Evolutionary conservation across 495 filamentous ascomycete genomes (phyloP).

Genomic region (Aspergillus biplanus): DNA sequence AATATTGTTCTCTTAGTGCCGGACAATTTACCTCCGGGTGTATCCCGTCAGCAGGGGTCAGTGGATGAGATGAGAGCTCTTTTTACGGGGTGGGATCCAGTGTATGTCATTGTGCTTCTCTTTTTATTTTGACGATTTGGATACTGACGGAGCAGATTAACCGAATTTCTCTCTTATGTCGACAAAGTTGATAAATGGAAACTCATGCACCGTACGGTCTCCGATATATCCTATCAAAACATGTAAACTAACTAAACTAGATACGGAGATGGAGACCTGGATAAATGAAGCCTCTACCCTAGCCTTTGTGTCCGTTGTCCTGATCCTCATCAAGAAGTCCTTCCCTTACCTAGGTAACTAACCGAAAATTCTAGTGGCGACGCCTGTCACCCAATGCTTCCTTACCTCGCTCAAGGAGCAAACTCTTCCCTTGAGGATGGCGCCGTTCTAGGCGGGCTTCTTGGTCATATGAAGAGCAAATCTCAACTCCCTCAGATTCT

Average conservation of each 20-base stretch:
- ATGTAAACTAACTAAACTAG: slow-evolving; percentile 23
- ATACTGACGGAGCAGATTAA: slow-evolving; percentile 28
- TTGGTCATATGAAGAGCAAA: slow-evolving; percentile 41
- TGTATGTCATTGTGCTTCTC: slow-evolving; percentile 25
- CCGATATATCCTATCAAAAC: background rate
- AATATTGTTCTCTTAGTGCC: slow-evolving; percentile 73
- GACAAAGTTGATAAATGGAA: slow-evolving; percentile 61
- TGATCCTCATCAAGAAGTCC: background rate
- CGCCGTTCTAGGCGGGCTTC: slow-evolving; percentile 50
- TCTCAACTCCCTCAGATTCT: slow-evolving; percentile 53
- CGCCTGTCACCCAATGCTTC: slow-evolving; percentile 69
- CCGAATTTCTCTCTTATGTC: slow-evolving; percentile 39
- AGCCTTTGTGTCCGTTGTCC: slow-evolving; percentile 36
- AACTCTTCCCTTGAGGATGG: slow-evolving; percentile 56
- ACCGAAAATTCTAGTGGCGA: slow-evolving; percentile 51
- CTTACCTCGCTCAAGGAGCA: slow-evolving; percentile 65
- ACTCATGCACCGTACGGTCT: slow-evolving; percentile 58
- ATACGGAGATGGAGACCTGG: slow-evolving; percentile 43
- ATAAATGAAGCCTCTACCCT: slow-evolving; percentile 42
- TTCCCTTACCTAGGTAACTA: background rate
- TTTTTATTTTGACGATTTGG: slow-evolving; percentile 4
- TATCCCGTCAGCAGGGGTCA: slow-evolving; percentile 56
- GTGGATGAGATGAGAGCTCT: slow-evolving; percentile 68
- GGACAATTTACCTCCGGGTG: slow-evolving; percentile 64
- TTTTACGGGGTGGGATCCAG: slow-evolving; percentile 63